Evolutionary conservation across 495 filamentous ascomycete genomes (phyloP).

Genomic region (Penicillium soppii): DNA sequence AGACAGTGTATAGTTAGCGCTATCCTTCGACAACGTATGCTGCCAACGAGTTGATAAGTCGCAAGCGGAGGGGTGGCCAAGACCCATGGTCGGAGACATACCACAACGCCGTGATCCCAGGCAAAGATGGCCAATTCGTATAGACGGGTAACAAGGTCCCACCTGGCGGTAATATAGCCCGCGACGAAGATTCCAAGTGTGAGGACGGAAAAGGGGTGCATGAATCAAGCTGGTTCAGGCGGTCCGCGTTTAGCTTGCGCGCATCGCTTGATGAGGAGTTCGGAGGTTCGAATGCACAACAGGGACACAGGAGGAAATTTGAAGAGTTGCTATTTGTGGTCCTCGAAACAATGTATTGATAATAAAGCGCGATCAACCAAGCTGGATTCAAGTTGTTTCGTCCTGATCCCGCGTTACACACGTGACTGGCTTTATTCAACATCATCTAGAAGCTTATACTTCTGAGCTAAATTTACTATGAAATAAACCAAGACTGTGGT

Average conservation of each 20-base stretch:
- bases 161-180: slow-evolving; percentile 98
- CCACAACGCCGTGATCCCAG: slow-evolving; percentile 97
- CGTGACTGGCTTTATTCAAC: slow-evolving; percentile 18
- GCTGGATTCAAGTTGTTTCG: slow-evolving; percentile 1
- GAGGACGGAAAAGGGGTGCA: slow-evolving; percentile 95
- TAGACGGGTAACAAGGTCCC: slow-evolving; percentile 92
- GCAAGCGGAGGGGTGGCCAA: slow-evolving; percentile 15
- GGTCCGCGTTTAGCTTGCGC: slow-evolving; percentile 32
- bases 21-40: not conserved
- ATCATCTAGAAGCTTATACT: not conserved
- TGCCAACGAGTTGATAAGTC: not conserved
- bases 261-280: slow-evolving; percentile 27
- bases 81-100: slow-evolving; percentile 46
- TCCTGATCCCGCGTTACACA: slow-evolving; percentile 13
- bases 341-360: not conserved
- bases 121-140: slow-evolving; percentile 97
- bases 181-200: slow-evolving; percentile 97
- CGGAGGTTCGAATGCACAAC: not conserved
- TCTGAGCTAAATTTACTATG: too few species aligned
- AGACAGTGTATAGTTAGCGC: not conserved
- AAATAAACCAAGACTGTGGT: too few species aligned
- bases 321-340: not conserved
- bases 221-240: slow-evolving; percentile 55
- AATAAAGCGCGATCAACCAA: slow-evolving; percentile 7
- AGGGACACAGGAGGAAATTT: not conserved